Evolutionary conservation across 768 basidiomycete genomes (phyloP), one percentile per base, ranked within the genome.

Genomic region (Chlorophyllum brunneum): DNA sequence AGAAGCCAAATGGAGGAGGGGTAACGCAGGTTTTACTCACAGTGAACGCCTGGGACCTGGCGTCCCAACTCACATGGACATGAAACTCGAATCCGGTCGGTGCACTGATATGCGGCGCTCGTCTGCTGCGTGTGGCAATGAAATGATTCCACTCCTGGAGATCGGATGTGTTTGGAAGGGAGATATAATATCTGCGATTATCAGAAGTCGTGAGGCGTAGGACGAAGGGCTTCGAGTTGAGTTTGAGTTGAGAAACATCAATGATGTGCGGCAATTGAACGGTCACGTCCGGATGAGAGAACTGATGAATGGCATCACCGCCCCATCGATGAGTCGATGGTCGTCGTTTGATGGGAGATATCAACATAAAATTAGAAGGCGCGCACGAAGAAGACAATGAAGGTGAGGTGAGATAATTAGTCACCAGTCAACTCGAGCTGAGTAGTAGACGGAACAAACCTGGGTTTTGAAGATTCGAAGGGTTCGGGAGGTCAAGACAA

Each of bases 191-290:
- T 46, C 27, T 45, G 43, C 51, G 42, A 45, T 46, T 53, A 53
- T 53, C 44, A 38, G 30, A 20, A 7, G 51, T 40, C 6, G 51
- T 27, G 30, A 53, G 44, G 43, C 43, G 20, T 7, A 53, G 51
- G 44, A 53, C 51, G 22, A 53, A 53, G 26, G 51, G 51, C 27
- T 30, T 46, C 8, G 51, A 53, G 20, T 38, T 45, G 29, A 53
- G 43, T 53, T 53, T 53, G 27, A 53, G 51, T 53, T 53, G 51
- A 30, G 51, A 53, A 53, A 53, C 44, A 46, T 53, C 51, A 53
- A n/a, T 45, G 51, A 53, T 46, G 16, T 46, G 51, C 15, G 43
- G 43, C 36, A 46, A 53, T 46, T 33, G 51, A 31, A 53, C 39
- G 23, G 44, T 53, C 43, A 30, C 37, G 45, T 53, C 51, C 30